phyloP scores from a whole-genome alignment of 495 filamentous ascomycete genomes.

The Pyronema omphalodes region DNA sequence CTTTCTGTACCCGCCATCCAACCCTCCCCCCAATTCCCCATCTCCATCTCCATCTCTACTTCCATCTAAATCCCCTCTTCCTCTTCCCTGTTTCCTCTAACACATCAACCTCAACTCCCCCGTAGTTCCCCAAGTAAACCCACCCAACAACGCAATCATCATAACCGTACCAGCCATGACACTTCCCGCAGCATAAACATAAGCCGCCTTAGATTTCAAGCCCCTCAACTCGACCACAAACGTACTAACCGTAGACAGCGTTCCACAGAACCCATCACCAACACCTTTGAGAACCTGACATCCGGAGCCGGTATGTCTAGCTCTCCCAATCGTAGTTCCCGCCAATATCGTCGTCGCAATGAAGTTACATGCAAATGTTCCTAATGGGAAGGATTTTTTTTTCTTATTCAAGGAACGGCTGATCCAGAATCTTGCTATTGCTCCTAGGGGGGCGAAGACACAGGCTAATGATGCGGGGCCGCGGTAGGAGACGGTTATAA shows the following conservation, averaged over 20 bases:
- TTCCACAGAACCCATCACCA: constrained; percentile 82
- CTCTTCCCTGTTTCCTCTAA: too few relatives aligned
- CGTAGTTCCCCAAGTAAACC: constrained; percentile 16
- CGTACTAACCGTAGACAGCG: constrained; percentile 79
- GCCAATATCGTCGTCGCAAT: constrained; percentile 44
- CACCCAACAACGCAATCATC: constrained; percentile 60
- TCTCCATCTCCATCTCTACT: too few relatives aligned
- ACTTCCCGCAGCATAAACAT: constrained; percentile 55
- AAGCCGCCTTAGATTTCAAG: constrained; percentile 43
- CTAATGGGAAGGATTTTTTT: constrained; percentile 58
- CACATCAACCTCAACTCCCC: too few relatives aligned
- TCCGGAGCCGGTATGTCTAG: constrained; percentile 49
- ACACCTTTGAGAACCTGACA: constrained; percentile 61
- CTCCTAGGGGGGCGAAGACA: constrained; percentile 72
- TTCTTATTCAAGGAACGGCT: constrained; percentile 49
- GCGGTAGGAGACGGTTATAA: constrained; percentile 39
- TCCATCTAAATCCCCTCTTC: too few relatives aligned
- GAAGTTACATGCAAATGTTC: constrained; percentile 75
- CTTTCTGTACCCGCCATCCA: too few relatives aligned
- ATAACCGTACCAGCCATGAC: constrained; percentile 44
- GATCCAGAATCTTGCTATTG: constrained; percentile 52
- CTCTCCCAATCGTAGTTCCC: constrained; percentile 38
- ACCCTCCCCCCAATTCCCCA: too few relatives aligned
- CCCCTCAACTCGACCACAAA: constrained; percentile 69
- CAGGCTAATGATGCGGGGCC: constrained; percentile 55